Evolutionary conservation across 129 eudicot genomes (phyloP).

Genomic region (Artemisia tridentata): DNA sequence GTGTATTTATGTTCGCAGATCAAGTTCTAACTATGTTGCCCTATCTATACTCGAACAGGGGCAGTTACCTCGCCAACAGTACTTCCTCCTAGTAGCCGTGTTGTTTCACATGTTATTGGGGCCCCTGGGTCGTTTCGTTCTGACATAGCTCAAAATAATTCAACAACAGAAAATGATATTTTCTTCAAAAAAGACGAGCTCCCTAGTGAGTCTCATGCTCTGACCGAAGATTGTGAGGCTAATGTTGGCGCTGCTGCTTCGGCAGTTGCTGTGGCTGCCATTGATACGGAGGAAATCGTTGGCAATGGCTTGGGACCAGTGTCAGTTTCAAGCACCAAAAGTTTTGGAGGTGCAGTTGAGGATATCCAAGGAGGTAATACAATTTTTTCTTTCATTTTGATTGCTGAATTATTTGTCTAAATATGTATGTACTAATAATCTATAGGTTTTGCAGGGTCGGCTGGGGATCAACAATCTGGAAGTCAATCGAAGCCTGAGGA

Average conservation of each 20-base stretch:
- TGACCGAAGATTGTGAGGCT: constrained; percentile 59
- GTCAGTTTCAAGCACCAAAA: constrained; percentile 42
- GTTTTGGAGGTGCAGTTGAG: constrained; percentile 41
- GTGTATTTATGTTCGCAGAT: neutral
- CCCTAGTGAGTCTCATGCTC: neutral
- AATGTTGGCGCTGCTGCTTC: constrained; percentile 90
- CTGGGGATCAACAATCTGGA: constrained; percentile 55
- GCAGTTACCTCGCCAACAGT: constrained; percentile 93
- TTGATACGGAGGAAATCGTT: constrained; percentile 54
- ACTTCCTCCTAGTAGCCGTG: constrained; percentile 66
- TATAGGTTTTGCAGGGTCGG: constrained; percentile 40
- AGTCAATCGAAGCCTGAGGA: constrained; percentile 77
- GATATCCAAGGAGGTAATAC: constrained; percentile 44
- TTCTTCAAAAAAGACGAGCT: constrained; percentile 59
- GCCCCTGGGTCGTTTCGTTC: constrained; percentile 61
- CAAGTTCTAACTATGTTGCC: constrained; percentile 1
- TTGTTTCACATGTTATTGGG: constrained; percentile 68
- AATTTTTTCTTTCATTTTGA: neutral
- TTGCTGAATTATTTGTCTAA: neutral
- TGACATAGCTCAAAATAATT: constrained; percentile 44
- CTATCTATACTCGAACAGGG: constrained; percentile 48
- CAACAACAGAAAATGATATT: constrained; percentile 44
- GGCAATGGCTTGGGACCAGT: constrained; percentile 49
- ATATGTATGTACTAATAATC: neutral
- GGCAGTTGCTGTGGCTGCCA: constrained; percentile 79